These are phyloP conservation scores for Russula virescens DNA, from an alignment of 768 basidiomycete genomes.

Conservation along the genomic window DNA sequence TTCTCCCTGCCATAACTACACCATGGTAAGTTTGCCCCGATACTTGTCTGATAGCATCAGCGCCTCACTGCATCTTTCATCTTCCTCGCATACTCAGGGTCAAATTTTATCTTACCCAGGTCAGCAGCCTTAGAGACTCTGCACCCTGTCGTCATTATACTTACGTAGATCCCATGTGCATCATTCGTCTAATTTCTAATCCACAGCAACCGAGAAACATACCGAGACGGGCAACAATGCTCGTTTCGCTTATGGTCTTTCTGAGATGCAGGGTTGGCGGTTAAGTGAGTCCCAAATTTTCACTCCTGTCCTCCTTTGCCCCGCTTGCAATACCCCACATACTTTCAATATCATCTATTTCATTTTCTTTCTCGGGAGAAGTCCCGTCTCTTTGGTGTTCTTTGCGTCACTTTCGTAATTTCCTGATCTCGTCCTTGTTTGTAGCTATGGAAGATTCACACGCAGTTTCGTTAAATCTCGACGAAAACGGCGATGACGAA, in stretches of 20 bases:
- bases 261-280: slow-evolving; percentile 99
- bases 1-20: not conserved
- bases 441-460: slow-evolving; percentile 98
- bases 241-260: slow-evolving; percentile 67
- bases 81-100: slow-evolving; percentile 44
- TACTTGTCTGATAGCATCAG: slow-evolving; percentile 3
- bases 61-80: not conserved
- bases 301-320: not conserved
- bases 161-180: not conserved
- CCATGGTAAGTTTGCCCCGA: slow-evolving; percentile 11
- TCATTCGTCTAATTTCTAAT: not conserved
- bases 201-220: slow-evolving; percentile 73
- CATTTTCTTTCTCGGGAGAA: not conserved
- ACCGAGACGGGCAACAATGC: slow-evolving; percentile 67
- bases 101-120: slow-evolving; percentile 83
- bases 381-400: not conserved
- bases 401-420: slow-evolving; percentile 8
- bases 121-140: slow-evolving; percentile 32
- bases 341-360: not conserved
- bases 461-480: slow-evolving; percentile 64
- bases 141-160: not conserved
- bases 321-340: not conserved
- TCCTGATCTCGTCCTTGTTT: slow-evolving; percentile 24
- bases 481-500: slow-evolving; percentile 37
- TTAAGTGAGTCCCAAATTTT: slow-evolving; percentile 62